Evolutionary conservation across 768 basidiomycete species (phyloP).

Genomic region (Collybiopsis luxurians): DNA sequence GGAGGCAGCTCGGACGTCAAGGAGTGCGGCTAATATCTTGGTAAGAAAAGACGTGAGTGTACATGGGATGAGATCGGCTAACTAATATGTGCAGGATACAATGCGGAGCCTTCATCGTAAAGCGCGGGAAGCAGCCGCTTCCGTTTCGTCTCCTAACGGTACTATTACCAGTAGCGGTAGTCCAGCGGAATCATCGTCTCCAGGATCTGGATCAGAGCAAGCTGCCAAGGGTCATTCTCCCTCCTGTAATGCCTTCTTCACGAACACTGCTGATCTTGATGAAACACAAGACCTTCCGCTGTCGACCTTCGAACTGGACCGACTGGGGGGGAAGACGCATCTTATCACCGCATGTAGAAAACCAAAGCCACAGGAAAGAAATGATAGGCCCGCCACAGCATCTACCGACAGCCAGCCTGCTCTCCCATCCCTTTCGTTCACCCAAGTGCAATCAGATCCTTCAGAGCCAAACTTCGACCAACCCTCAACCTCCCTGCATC

Average conservation of each 20-base stretch:
- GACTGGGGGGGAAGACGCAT: conserved; percentile 53
- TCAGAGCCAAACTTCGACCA: too few relatives aligned
- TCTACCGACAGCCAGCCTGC: not conserved
- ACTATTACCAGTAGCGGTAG: not conserved
- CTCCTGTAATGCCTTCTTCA: conserved; percentile 8
- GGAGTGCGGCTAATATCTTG: conserved; percentile 39
- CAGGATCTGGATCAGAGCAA: not conserved
- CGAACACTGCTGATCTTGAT: conserved; percentile 10
- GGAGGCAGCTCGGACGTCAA: conserved; percentile 40
- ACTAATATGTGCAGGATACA: conserved; percentile 27
- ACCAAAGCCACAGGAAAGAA: not conserved
- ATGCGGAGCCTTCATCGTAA: conserved; percentile 40
- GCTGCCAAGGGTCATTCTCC: not conserved
- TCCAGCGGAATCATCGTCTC: conserved; percentile 3
- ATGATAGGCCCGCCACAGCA: not conserved
- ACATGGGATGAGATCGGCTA: not conserved
- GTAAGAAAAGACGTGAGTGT: conserved; percentile 29
- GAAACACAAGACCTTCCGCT: conserved; percentile 21
- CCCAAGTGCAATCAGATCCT: too few relatives aligned
- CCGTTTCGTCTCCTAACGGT: conserved; percentile 11
- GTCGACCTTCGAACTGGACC: conserved; percentile 48
- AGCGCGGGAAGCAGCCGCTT: conserved; percentile 39
- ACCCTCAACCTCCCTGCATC: not conserved
- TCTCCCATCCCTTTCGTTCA: not conserved
- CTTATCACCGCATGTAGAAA: conserved; percentile 26